Base-by-base conservation (phyloP, 345 rosid species). In the Trapa incisa region DNA sequence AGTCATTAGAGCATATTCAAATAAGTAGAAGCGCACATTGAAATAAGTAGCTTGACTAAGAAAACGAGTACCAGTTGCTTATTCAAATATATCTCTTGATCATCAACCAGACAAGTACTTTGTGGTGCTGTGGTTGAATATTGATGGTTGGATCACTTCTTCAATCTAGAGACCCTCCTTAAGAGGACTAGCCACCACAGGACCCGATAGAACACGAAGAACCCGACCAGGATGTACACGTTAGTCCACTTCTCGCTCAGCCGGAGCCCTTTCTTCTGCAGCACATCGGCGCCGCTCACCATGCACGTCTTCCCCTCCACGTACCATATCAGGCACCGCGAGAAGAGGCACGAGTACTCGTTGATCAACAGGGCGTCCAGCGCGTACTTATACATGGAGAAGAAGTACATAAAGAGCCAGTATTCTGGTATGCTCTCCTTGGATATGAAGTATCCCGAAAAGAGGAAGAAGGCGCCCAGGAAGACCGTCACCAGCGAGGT, bases 351-450 rank as follows among this genome's bases (percentile, higher is more conserved):
- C 13, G 94, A 84, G 76, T 92, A 90, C 85, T 92, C 98, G 54
- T 92, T 92, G 74, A 90, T 82, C 36, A 89, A 86, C 4, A 92
- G 81, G 0, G 94, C 94, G 14, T 92, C 98, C 10, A 92, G 87
- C 1, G 93, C 96, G 61, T 92, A 92, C 67, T 86, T 92, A 72
- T 92, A 92, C 98, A 92, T 90, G 6, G 98, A 92, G 64, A 92
- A 68, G 76, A 85, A 90, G 71, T 92, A 86, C 98, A 92, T 92
- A 81, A 89, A 88, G 2, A 88, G 84, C 97, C 98, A 92, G 63
- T 86, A 92, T 80, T 84, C 86, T 7, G 98, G 98, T 63, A 92
- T 65, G 64, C 94, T 84, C 2, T 85, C 87, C 66, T 81, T 75
- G 2, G 96, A 84, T 11, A 92, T 88, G 80, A 92, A 92, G 78